Evolutionary conservation across 352 stramenopile genomes (phyloP), one percentile per base, ranked within the genome.

Genomic region (Globisporangium spinosum): DNA sequence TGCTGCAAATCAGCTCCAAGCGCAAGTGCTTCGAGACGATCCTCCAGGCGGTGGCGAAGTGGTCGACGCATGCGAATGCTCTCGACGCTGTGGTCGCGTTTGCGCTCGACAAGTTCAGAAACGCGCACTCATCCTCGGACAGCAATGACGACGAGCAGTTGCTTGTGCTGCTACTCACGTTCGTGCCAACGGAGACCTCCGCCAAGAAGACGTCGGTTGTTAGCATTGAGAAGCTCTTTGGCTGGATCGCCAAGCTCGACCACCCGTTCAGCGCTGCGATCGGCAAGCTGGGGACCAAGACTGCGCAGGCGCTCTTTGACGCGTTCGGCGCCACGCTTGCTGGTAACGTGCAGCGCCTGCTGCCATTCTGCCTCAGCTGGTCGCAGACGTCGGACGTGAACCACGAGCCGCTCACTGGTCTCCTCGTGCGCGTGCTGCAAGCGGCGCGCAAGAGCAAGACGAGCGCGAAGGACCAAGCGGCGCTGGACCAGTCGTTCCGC

Each of bases 341-440:
- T 2, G 69, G 45, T 10, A 68, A 86, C 40, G 64, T 88, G 25
- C 64, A 66, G 29, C 57, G 54, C 9, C 60, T 92, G 47, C 68
- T 93, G 13, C 82, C 85, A 29, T 85, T 80, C 63, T 90, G 76
- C 49, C 60, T 92, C 15, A 73, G 75, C 47, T 95, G 85, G 87
- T 85, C 83, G 32, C 67, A 81, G 27, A 61, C 69, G 4, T 80
- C 78, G 22, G 79, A 87, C 7, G 77, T 87, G 53, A 83, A 82
- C 58, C 68, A 70, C 17, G 62, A 49, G 29, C 70, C 77, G 12
- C 65, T 91, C 47, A 89, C 84, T 15, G 65, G 64, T n/a, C 78
- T 93, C 53, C 65, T 92, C 9, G 82, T 95, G 45, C 72, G 80
- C 1, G 75, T 91, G 32, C 70, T 95, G 1, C 70, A 75, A 20